A percentile compares a stretch with the other conserved stretches of the same genome.
Evolutionary conservation across 163 green algal species (phyloP).

Genomic region (Picocystis sp.): DNA sequence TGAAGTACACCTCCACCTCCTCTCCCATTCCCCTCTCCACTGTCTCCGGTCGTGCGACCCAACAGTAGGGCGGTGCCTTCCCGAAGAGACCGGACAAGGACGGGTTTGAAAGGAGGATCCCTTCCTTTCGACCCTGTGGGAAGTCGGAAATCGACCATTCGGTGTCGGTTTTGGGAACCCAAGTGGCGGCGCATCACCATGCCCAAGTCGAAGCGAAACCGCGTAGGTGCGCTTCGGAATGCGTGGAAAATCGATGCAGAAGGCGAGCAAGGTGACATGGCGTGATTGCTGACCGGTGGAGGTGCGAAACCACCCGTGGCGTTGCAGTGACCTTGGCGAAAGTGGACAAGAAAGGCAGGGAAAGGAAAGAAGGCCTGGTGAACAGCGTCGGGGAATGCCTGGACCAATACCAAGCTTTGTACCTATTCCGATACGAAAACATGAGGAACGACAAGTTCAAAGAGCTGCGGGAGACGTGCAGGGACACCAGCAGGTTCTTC

Average conservation of each 20-base stretch:
- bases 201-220: constrained; percentile 75
- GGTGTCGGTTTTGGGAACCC: too few relatives aligned
- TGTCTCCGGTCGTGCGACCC: too few relatives aligned
- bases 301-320: background rate
- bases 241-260: background rate
- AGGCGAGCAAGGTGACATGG: background rate
- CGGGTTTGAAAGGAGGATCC: too few relatives aligned
- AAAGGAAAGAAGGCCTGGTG: constrained; percentile 79
- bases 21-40: too few relatives aligned
- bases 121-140: too few relatives aligned
- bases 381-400: constrained; percentile 34
- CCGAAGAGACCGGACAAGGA: too few relatives aligned
- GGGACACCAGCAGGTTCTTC: constrained; percentile 66
- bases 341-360: constrained; percentile 79
- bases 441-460: constrained; percentile 91
- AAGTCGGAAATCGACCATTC: too few relatives aligned
- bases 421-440: constrained; percentile 74
- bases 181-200: constrained; percentile 25
- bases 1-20: too few relatives aligned
- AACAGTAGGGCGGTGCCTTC: too few relatives aligned
- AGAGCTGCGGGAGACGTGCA: constrained; percentile 58
- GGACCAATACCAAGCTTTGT: constrained; percentile 30
- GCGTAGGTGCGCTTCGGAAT: constrained; percentile 36
- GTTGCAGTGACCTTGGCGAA: constrained; percentile 71
- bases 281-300: background rate